Evolutionary conservation across 306 rosid species (phyloP).

Genomic region (Delonix regia): DNA sequence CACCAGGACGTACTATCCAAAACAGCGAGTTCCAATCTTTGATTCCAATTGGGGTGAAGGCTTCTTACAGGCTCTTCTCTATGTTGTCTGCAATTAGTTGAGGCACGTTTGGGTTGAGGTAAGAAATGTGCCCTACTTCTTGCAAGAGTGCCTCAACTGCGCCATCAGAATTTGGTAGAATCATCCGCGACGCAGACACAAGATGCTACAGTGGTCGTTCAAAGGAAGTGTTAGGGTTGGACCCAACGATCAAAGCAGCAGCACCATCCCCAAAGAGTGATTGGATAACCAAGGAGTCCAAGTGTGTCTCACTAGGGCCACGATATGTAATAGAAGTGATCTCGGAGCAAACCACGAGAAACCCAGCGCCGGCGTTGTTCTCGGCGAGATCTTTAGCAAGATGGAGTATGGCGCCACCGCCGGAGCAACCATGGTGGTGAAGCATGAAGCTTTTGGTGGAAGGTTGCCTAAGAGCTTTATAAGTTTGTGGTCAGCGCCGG

Average conservation of each 20-base stretch:
- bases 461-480: constrained; percentile 41
- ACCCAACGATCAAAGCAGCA: constrained; percentile 37
- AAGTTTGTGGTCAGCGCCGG: constrained; percentile 48
- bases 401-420: constrained; percentile 46
- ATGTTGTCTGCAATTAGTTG: constrained; percentile 27
- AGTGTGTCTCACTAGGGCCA: constrained; percentile 32
- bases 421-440: constrained; percentile 42
- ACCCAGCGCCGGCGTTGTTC: constrained; percentile 42
- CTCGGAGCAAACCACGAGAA: constrained; percentile 48
- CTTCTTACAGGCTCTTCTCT: constrained; percentile 25
- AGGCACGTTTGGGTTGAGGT: constrained; percentile 27
- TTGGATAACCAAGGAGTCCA: constrained; percentile 51
- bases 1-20: constrained; percentile 40
- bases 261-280: constrained; percentile 52
- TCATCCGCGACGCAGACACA: not conserved
- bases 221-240: not conserved
- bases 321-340: constrained; percentile 28
- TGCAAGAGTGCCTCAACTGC: constrained; percentile 41
- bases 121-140: constrained; percentile 46
- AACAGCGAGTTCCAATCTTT: constrained; percentile 46
- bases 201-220: constrained; percentile 38
- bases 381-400: constrained; percentile 46
- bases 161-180: constrained; percentile 41
- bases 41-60: constrained; percentile 19
- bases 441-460: constrained; percentile 45